Percentiles rank a stretch among this genome's conserved stretches.
Evolutionary conservation across 495 filamentous ascomycete genomes (phyloP).

Genomic region (Cryomyces antarcticus): DNA sequence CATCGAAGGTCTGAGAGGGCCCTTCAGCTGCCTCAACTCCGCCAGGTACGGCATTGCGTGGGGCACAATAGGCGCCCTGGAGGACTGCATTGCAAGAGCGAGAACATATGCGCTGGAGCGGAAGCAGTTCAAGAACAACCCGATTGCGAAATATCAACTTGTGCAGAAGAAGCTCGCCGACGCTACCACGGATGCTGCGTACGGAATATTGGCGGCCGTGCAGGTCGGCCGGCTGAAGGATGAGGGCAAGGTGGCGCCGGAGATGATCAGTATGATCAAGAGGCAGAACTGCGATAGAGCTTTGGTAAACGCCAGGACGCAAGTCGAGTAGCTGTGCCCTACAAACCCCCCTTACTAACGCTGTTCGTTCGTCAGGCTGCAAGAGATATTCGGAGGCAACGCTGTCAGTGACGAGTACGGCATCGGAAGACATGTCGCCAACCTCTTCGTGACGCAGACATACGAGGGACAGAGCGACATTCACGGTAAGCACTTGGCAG

Average conservation of each 20-base stretch:
- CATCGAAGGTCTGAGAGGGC: conserved; percentile 70
- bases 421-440: conserved; percentile 87
- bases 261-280: conserved; percentile 99
- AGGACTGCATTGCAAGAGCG: conserved; percentile 67
- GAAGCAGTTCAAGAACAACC: conserved; percentile 92
- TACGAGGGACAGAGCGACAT: conserved; percentile 97
- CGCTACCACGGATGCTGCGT: conserved; percentile 76
- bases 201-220: conserved; percentile 63
- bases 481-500: conserved; percentile 43
- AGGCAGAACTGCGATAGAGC: conserved; percentile 93
- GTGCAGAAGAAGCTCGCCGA: conserved; percentile 95
- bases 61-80: conserved; percentile 80
- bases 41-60: conserved; percentile 86
- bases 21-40: conserved; percentile 86
- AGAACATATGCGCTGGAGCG: conserved; percentile 75
- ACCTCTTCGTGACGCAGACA: conserved; percentile 91
- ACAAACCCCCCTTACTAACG: conserved; percentile 1
- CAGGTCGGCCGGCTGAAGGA: conserved; percentile 92
- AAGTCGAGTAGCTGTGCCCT: conserved; percentile 12
- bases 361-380: conserved; percentile 30
- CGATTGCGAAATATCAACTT: conserved; percentile 92
- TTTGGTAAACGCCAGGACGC: conserved; percentile 55
- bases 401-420: conserved; percentile 91
- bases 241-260: conserved; percentile 63
- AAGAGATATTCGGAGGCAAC: conserved; percentile 94